Base-by-base conservation (phyloP, 2,329 filamentous ascomycete genomes). In the Parastagonospora nodorum region DNA sequence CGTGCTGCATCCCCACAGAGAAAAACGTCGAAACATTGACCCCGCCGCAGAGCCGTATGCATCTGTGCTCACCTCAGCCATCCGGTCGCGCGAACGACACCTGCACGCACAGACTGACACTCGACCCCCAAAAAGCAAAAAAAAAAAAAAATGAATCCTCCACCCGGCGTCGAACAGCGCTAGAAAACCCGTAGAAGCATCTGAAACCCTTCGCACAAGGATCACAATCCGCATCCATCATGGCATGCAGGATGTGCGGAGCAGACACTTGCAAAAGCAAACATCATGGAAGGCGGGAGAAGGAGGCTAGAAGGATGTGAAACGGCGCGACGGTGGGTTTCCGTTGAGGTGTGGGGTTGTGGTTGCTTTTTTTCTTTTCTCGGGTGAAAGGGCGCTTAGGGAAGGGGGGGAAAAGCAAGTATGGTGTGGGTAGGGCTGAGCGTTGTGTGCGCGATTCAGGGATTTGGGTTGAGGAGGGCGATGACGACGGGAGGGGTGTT, bases 261-360 rank as follows among this genome's bases (percentile, higher is more conserved):
- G 9, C 14, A 35, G 14, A 14, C 4, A 35, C 7, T 8, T 2
- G n/a, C 10, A 37, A 37, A 37, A 37, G 35, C n/a, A 37, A 37
- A n/a, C 33, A 35, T 24, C 15, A 43, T 36, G 16, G 30, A 44
- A n/a, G 19, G 14, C 9, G 28, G 42, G 42, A 36, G 33, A 37
- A 35, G 19, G 42, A 14, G 31, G 16, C n/a, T 44, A 15, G 42
- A 36, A 44, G 16, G 19, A 37, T 44, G 16, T 44, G 42, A 44
- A 44, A 44, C 42, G 42, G 24, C n/a, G 19, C 14, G 19, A 19
- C 37, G 30, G 30, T n/a, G 30, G 9, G 3, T 32, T 40, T 16
- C 27, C 19, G 16, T 37, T 15, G 16, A 15, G 35, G 35, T 38
- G 10, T 38, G 10, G 6, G 35, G 35, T 5, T 10, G 35, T 10